These are phyloP conservation scores for Metschnikowia kunwiensis DNA, from an alignment of 805 yeast species.

Conservation along the genomic window DNA sequence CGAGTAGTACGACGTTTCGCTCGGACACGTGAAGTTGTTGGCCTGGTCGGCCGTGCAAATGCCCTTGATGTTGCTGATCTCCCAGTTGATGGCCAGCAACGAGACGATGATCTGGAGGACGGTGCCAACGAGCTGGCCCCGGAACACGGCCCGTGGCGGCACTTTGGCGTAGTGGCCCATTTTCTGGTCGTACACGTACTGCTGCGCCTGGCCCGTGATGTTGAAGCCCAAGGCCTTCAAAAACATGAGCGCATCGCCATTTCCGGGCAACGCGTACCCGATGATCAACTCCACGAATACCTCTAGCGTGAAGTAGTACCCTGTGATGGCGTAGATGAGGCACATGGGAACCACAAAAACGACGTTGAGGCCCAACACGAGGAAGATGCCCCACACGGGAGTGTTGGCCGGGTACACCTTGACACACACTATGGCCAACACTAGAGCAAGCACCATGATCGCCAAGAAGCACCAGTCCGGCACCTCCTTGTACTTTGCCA, in stretches of 20 bases:
- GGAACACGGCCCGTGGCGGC: conserved; percentile 37
- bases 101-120: conserved; percentile 38
- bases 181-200: conserved; percentile 46
- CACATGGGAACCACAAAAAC: conserved; percentile 40
- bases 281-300: conserved; percentile 41
- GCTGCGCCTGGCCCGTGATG: conserved; percentile 45
- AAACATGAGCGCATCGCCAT: conserved; percentile 47
- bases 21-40: conserved; percentile 37
- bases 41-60: conserved; percentile 31
- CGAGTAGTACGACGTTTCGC: conserved; percentile 38
- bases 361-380: conserved; percentile 37
- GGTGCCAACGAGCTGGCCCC: conserved; percentile 42
- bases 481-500: conserved; percentile 40
- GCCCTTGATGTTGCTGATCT: conserved; percentile 33
- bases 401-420: conserved; percentile 40
- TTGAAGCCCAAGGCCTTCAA: conserved; percentile 47
- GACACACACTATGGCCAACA: conserved; percentile 36
- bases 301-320: conserved; percentile 37
- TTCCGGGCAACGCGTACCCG: conserved; percentile 46
- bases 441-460: conserved; percentile 30
- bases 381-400: conserved; percentile 42
- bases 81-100: conserved; percentile 40
- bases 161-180: conserved; percentile 43
- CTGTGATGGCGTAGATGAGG: conserved; percentile 32
- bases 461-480: conserved; percentile 45